phyloP scores from a whole-genome alignment of 2,329 filamentous ascomycete species.

The Penicillium hesseltinei region DNA sequence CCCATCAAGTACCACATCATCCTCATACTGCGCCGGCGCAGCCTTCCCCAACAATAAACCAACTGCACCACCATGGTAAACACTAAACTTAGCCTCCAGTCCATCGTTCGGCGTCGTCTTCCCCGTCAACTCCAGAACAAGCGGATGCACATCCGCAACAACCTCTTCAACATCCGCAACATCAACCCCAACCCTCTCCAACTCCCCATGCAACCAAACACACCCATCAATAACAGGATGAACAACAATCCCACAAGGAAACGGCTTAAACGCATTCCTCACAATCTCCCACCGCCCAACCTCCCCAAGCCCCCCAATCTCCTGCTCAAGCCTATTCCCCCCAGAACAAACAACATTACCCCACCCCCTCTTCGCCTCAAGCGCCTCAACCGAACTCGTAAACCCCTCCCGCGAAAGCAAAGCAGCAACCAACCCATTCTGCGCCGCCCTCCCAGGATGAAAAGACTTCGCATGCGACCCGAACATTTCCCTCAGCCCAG shows the following conservation, averaged over 20 bases:
- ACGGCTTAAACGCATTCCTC: conserved; percentile 57
- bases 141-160: conserved; percentile 49
- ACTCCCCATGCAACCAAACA: conserved; percentile 47
- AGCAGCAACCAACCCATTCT: conserved; percentile 51
- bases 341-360: conserved; percentile 49
- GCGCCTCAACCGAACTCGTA: conserved; percentile 47
- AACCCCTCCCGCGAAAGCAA: conserved; percentile 50
- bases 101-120: conserved; percentile 52
- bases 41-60: conserved; percentile 53
- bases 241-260: conserved; percentile 57
- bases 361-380: conserved; percentile 57
- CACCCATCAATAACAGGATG: conserved; percentile 56
- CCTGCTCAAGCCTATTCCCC: conserved; percentile 41
- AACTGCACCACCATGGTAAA: conserved; percentile 55
- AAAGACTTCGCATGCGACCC: conserved; percentile 53
- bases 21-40: conserved; percentile 52
- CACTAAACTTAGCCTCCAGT: conserved; percentile 55
- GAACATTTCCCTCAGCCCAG: conserved; percentile 46
- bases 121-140: conserved; percentile 54
- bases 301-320: conserved; percentile 37
- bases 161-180: conserved; percentile 41
- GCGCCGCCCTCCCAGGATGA: conserved; percentile 54
- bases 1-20: conserved; percentile 46
- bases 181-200: conserved; percentile 30
- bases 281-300: conserved; percentile 50